Evolutionary conservation across 2,329 filamentous ascomycete species (phyloP).

Genomic region (Fusarium piperis): DNA sequence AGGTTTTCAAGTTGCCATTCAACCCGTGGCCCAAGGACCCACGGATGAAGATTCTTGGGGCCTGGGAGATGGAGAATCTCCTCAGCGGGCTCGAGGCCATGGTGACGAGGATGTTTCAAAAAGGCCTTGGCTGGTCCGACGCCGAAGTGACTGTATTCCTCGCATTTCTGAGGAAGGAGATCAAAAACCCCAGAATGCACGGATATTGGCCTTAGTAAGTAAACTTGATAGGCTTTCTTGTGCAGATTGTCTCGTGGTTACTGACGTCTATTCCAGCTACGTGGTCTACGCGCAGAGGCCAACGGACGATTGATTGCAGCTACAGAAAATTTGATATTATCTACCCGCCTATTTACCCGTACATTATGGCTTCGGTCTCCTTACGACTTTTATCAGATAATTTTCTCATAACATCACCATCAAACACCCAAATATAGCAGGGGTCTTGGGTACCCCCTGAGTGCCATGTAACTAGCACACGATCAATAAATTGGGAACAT

Average conservation of each 20-base stretch:
- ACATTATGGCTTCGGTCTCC: neutral
- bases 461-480: neutral
- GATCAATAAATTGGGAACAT: neutral
- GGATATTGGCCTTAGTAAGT: constrained; percentile 40
- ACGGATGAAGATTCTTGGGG: constrained; percentile 60
- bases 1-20: constrained; percentile 57
- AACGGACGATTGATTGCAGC: neutral
- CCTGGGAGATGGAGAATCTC: constrained; percentile 40
- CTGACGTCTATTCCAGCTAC: neutral
- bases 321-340: neutral
- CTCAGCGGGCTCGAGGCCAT: constrained; percentile 42
- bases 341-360: neutral
- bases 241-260: neutral
- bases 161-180: constrained; percentile 32
- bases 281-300: constrained; percentile 21
- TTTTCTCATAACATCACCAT: neutral
- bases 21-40: constrained; percentile 61
- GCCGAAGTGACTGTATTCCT: constrained; percentile 35
- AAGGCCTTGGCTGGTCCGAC: constrained; percentile 36
- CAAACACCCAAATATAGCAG: neutral
- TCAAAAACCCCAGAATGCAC: constrained; percentile 36
- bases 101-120: constrained; percentile 47
- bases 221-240: neutral
- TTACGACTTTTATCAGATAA: neutral
- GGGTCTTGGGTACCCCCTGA: neutral